These are phyloP conservation scores for Aegilops umbellulata DNA, from an alignment of 176 grass and related monocot species.

Conservation along the genomic window DNA sequence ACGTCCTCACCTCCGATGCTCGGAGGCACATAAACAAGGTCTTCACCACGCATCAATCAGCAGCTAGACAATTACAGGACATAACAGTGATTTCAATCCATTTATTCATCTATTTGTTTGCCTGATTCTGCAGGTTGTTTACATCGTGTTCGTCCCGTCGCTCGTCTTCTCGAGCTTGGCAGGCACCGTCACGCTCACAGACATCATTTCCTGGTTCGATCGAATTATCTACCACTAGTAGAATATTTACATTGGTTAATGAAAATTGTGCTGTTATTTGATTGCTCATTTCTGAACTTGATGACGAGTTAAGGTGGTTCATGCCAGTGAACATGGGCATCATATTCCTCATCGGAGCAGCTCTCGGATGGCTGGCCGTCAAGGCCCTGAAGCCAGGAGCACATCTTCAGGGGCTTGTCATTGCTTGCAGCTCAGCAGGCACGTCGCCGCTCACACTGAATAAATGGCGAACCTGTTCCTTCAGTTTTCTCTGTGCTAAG, in stretches of 20 bases:
- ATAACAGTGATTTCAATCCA: neutral
- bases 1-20: conserved; percentile 34
- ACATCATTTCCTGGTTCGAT: conserved; percentile 62
- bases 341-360: conserved; percentile 36
- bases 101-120: neutral
- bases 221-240: neutral
- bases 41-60: neutral
- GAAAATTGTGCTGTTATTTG: neutral
- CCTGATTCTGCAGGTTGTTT: conserved; percentile 20
- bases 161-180: conserved; percentile 58
- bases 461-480: neutral
- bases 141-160: conserved; percentile 46
- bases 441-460: neutral
- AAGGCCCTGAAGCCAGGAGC: neutral
- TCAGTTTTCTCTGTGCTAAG: neutral
- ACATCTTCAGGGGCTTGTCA: conserved; percentile 31
- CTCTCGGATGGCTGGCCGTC: conserved; percentile 41
- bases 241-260: neutral
- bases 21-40: conserved; percentile 58
- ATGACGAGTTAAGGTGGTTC: conserved; percentile 49
- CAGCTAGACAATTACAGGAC: no score
- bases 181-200: conserved; percentile 54
- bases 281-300: neutral
- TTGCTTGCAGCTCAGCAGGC: conserved; percentile 59
- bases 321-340: conserved; percentile 61